Base-by-base conservation (phyloP, 2,329 filamentous ascomycete species). In the Alternaria panax region DNA sequence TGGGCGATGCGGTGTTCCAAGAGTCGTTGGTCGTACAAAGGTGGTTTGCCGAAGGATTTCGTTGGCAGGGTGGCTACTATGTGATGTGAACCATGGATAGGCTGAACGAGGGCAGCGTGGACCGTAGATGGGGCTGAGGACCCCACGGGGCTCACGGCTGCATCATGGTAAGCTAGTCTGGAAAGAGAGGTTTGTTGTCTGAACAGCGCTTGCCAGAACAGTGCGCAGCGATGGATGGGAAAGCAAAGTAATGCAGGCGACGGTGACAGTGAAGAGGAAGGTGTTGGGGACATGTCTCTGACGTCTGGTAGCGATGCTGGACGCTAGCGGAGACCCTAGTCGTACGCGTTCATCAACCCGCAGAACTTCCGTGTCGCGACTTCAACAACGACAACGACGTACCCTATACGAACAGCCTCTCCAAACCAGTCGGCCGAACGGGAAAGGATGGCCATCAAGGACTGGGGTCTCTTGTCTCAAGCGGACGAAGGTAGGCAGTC, bases 381-480 rank as follows among this genome's bases (percentile, higher is more conserved):
- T 30, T 50, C 55, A 45, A 53, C 30, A 14, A 22, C 51, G 28
- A n/a, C 32, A 34, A 22, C 25, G 6, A 53, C 28, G 12, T 42
- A 43, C 28, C 11, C 38, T 24, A 32, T 36, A 25, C 55, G 24
- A 51, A 47, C 30, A 27, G 7, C 30, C 34, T 27, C 20, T 16
- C 7, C 20, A 16, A 9, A 20, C 34, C n/a, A 18, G 14, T 27
- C n/a, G 22, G 20, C n/a, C 7, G n/a, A 40, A 27, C 24, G 9
- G 18, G 14, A 56, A 27, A 30, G 7, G 47, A 87, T 87, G 86
- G 75, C 81, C 53, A 80, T 57, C 30, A 57, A 67, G 75, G 60
- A 72, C 4, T 93, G 89, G 82, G 84, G 86, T 43, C 82, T 93
- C 47, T 83, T 96, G 48, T 89, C 92, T 55, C 90, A 91, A 67